Base-by-base conservation (phyloP, 495 filamentous ascomycete species). In the Rostrohypoxylon terebratum region DNA sequence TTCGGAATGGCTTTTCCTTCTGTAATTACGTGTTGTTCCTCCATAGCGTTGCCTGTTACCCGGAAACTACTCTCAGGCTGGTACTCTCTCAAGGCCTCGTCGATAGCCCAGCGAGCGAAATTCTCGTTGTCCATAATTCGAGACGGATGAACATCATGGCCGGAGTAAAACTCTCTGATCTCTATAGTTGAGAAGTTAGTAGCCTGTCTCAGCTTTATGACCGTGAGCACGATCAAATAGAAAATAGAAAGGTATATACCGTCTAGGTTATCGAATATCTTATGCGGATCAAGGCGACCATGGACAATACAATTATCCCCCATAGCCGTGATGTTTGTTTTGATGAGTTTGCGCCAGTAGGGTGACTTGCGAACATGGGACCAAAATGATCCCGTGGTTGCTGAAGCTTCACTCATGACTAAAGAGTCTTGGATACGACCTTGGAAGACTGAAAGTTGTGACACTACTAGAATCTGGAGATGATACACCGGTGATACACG, bases 11-110 rank as follows among this genome's bases (percentile, higher is more conserved):
- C 23, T 54, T 28, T 28, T 28, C 28, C 28, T 1, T 44, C 51
- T 28, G 62, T 23, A n/a, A n/a, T 61, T 10, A 77, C 36, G n/a
- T 45, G 47, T 36, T 71, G n/a, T 21, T 55, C 59, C 28, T 69
- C 36, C 75, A 75, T 68, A 2, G 71, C 16, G 3, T 63, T 50
- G n/a, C 69, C 67, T 6, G 67, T 72, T 34, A 67, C 13, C 14
- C 69, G 3, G 42, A 66, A 75, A 10, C n/a, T 6, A 13, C 42
- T 69, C 1, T 72, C 51, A 3, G 66, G 63, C 4, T 34, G 45
- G 11, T 68, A 62, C 14, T 63, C 58, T 3, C 47, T 33, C 9
- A 77, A 45, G 3, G 61, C 59, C 36, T 71, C 36, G 8, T 58
- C 42, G 11, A 77, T 77, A 11, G 53, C 50, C 50, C 51, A 73